phyloP scores from a whole-genome alignment of 352 stramenopile species.

The Phytophthora sansomeana region DNA sequence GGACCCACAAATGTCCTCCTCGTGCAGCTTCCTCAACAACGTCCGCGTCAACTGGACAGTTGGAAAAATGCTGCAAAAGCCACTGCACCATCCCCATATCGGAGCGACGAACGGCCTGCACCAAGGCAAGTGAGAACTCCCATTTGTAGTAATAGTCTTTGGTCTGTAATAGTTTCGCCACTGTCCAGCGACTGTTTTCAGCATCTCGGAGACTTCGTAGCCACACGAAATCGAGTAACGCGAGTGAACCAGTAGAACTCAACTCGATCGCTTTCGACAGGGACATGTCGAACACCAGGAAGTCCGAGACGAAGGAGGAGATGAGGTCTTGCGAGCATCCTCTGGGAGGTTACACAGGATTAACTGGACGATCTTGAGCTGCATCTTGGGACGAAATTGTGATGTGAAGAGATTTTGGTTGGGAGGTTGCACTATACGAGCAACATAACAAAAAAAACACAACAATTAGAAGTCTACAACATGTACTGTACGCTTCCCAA shows the following conservation, averaged over 20 bases:
- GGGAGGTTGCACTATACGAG: too few species aligned
- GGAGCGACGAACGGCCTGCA: not conserved
- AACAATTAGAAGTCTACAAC: too few species aligned
- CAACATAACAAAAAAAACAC: too few species aligned
- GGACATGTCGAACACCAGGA: slow-evolving; percentile 1
- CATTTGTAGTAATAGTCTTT: not conserved
- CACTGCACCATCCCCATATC: not conserved
- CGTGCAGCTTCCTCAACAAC: not conserved
- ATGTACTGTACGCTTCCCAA: too few species aligned
- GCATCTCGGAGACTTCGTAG: not conserved
- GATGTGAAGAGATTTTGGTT: too few species aligned
- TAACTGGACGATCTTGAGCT: not conserved
- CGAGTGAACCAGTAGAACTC: not conserved
- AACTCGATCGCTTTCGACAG: slow-evolving; percentile 1
- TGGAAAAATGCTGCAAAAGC: slow-evolving; percentile 2
- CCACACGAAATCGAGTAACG: slow-evolving; percentile 10
- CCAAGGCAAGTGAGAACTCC: slow-evolving; percentile 1
- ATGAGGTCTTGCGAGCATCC: not conserved
- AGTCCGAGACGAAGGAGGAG: not conserved
- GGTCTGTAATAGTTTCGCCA: slow-evolving; percentile 2
- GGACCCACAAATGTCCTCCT: not conserved
- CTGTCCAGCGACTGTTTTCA: not conserved
- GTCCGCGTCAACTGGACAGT: not conserved
- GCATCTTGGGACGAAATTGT: too few species aligned
- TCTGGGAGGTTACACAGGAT: not conserved